These are phyloP conservation scores for Colletotrichum cereale DNA, from an alignment of 2,329 filamentous ascomycete genomes.

Conservation along the genomic window DNA sequence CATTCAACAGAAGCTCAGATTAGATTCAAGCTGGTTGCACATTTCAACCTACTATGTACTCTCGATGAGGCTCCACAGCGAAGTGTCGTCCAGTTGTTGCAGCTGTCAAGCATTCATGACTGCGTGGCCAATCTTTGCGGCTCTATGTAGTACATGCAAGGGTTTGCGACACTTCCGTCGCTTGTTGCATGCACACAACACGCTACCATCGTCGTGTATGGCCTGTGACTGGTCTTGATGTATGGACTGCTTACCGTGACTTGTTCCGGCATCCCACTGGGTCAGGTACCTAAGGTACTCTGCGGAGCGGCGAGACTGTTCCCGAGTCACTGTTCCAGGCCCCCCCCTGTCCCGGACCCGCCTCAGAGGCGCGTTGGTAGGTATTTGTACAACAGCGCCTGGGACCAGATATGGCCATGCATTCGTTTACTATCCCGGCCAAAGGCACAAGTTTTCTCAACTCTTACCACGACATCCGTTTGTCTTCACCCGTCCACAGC, in stretches of 20 bases:
- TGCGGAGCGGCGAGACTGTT: conserved; percentile 31
- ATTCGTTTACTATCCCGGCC: conserved; percentile 35
- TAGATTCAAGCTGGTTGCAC: not conserved
- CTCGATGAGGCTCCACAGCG: not conserved
- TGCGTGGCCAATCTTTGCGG: not conserved
- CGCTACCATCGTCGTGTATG: conserved; percentile 4
- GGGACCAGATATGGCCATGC: conserved; percentile 31
- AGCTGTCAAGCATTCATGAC: not conserved
- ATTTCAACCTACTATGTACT: not conserved
- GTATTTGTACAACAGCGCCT: conserved; percentile 22
- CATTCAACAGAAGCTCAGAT: not conserved
- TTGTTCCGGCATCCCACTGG: conserved; percentile 11
- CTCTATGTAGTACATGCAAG: not conserved
- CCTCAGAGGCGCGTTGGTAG: conserved; percentile 30
- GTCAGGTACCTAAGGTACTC: too few relatives aligned
- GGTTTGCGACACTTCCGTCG: not conserved
- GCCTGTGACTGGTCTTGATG: not conserved
- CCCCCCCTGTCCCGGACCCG: conserved; percentile 31
- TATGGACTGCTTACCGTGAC: conserved; percentile 12
- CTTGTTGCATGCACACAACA: not conserved
- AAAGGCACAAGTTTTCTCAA: conserved; percentile 40
- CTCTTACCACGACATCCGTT: conserved; percentile 29
- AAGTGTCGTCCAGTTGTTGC: not conserved
- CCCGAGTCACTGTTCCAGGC: conserved; percentile 31
- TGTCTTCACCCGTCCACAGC: conserved; percentile 15